phyloP scores from a whole-genome alignment of 169 alveolate genomes.

The Babesia ovata region DNA sequence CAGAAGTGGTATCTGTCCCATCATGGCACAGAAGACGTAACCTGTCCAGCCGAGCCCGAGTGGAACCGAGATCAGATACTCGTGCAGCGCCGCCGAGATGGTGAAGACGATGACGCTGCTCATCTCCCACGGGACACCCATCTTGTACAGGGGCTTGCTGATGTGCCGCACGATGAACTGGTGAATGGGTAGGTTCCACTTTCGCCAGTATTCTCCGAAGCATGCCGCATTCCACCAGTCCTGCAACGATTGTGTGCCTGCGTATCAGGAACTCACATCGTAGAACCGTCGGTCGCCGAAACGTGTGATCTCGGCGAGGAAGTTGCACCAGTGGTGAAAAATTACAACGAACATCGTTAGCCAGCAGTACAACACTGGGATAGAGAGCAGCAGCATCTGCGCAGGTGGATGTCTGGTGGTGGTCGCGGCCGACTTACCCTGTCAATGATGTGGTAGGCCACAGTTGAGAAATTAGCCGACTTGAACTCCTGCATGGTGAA shows the following conservation, averaged over 20 bases:
- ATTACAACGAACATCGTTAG: slow-evolving; percentile 85
- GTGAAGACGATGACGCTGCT: slow-evolving; percentile 81
- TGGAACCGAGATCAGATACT: slow-evolving; percentile 86
- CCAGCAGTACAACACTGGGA: slow-evolving; percentile 93
- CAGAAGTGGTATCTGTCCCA: slow-evolving; percentile 79
- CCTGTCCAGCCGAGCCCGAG: slow-evolving; percentile 91
- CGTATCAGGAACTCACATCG: slow-evolving; percentile 60
- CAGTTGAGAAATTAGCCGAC: slow-evolving; percentile 70
- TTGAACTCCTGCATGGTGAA: slow-evolving; percentile 83
- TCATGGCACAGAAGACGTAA: slow-evolving; percentile 80
- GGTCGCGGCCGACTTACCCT: slow-evolving; percentile 40
- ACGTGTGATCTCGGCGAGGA: slow-evolving; percentile 91
- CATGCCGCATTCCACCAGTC: slow-evolving; percentile 96
- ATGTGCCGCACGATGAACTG: slow-evolving; percentile 90
- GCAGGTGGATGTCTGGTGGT: neutral
- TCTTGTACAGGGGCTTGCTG: slow-evolving; percentile 88
- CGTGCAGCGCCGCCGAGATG: slow-evolving; percentile 88
- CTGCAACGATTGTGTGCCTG: slow-evolving; percentile 20
- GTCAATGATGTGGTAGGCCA: slow-evolving; percentile 65
- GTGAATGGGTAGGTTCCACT: slow-evolving; percentile 95
- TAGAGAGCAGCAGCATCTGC: slow-evolving; percentile 85
- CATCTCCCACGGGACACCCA: slow-evolving; percentile 78
- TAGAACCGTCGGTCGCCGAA: slow-evolving; percentile 93
- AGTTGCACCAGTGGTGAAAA: slow-evolving; percentile 91
- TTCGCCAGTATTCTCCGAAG: slow-evolving; percentile 91